Conservation (phyloP, 805 yeast genomes). For the Candida dajiaensis region DNA sequence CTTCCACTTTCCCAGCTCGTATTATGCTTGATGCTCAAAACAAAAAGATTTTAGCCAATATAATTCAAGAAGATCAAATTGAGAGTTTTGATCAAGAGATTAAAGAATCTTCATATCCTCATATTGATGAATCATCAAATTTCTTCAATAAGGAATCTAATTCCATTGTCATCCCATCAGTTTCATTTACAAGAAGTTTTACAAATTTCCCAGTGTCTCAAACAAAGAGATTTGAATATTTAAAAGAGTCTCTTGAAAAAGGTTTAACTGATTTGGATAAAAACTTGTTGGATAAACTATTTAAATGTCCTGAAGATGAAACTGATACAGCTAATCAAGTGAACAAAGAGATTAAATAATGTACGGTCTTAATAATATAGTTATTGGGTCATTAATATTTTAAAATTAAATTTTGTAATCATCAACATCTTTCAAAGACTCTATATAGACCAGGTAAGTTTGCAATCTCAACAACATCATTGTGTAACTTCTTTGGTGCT, state of each 20-base stretch:
- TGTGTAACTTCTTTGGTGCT: constrained; percentile 48
- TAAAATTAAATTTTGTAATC: no score
- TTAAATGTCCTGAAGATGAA: not conserved
- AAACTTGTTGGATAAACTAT: constrained; percentile 12
- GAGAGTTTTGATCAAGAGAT: constrained; percentile 21
- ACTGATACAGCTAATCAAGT: not conserved
- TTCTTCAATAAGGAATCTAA: constrained; percentile 19
- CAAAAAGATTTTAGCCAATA: constrained; percentile 16
- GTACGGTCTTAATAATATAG: not conserved
- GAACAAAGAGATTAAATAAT: not conserved
- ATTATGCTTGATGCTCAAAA: constrained; percentile 23
- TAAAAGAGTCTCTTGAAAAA: constrained; percentile 10
- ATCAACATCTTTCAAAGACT: constrained; percentile 85
- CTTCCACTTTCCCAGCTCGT: constrained; percentile 23
- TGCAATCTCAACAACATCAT: constrained; percentile 76
- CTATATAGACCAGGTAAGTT: constrained; percentile 84
- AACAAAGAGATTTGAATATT: constrained; percentile 14
- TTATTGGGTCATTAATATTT: no score
- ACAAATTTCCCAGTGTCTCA: constrained; percentile 20
- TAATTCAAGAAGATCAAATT: constrained; percentile 25
- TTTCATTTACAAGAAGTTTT: constrained; percentile 12
- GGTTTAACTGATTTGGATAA: constrained; percentile 16
- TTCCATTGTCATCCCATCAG: constrained; percentile 23
- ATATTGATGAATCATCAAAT: constrained; percentile 18
- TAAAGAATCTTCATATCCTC: constrained; percentile 18